Base-by-base conservation (phyloP, 2,329 filamentous ascomycete genomes). In the Diaporthe ampelina region DNA sequence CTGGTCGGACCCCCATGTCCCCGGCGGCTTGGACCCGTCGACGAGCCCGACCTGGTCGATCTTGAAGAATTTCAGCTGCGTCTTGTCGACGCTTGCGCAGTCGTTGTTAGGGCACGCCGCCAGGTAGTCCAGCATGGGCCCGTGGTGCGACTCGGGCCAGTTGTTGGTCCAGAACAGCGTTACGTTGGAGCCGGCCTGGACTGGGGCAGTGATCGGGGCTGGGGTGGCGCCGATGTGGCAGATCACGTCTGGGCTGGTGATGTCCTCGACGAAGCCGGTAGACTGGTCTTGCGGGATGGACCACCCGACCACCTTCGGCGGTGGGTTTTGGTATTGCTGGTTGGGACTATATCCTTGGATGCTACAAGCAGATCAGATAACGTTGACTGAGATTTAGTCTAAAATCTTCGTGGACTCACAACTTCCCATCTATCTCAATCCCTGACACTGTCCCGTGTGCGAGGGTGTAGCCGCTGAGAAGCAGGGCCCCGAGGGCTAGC, bases 81-180 rank as follows among this genome's bases (percentile, higher is more conserved):
- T 78, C 76, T 83, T 84, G 76, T 83, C 80, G 8, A 81, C 81
- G 4, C 75, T 80, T 52, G 81, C 79, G 54, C 82, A 79, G 61
- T 84, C 82, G 24, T 79, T 79, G 61, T 40, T 29, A 1, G 71
- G 61, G 69, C 81, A 83, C 32, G 80, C 79, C 0, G 83, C 83
- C 13, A 84, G 79, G 73, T 85, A 85, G 70, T 84, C 82, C 59
- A 85, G 79, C 24, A 83, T 79, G 1, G 83, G 82, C 19, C 83
- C 83, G 72, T 72, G 43, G 75, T 80, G 79, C 8, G 78, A 78
- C 17, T 72, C 74, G 11, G 79, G 78, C 79, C 80, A 80, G 13
- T 78, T 77, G n/a, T 32, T 48, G 65, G 79, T 79, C 79, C 79
- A 80, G 54, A 78, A 76, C 40, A 81, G 71, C 29, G 80, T 78